Conservation (phyloP, 129 eudicot species). For the Flaveria linearis region DNA sequence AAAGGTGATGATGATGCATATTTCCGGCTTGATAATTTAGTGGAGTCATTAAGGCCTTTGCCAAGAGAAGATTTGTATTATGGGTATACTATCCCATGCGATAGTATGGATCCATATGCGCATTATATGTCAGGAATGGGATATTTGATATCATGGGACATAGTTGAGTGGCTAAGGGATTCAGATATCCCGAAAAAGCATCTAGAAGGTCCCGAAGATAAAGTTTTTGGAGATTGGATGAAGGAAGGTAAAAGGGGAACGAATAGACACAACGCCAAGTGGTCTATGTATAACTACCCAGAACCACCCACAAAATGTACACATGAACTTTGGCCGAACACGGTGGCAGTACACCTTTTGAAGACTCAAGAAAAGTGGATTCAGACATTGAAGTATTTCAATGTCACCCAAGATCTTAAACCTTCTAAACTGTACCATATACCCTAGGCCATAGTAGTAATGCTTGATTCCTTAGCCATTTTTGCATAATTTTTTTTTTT, state of each 20-base stretch:
- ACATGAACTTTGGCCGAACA: constrained; percentile 88
- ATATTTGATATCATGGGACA: constrained; percentile 81
- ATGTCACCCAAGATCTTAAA: constrained; percentile 68
- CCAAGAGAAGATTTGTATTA: constrained; percentile 85
- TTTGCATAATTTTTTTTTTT: constrained; percentile 27
- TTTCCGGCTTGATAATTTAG: constrained; percentile 58
- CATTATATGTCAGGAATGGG: constrained; percentile 99
- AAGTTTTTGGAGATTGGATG: constrained; percentile 78
- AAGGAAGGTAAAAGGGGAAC: constrained; percentile 59
- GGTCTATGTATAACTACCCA: constrained; percentile 94
- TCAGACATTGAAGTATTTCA: constrained; percentile 67
- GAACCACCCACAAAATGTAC: constrained; percentile 75
- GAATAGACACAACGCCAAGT: constrained; percentile 82
- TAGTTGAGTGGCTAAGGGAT: constrained; percentile 67
- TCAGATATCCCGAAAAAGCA: constrained; percentile 68
- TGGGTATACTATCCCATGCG: constrained; percentile 88
- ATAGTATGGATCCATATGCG: constrained; percentile 70
- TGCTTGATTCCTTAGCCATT: constrained; percentile 25
- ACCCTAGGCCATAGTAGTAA: constrained; percentile 35
- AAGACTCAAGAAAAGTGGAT: constrained; percentile 94
- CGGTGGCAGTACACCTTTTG: constrained; percentile 78
- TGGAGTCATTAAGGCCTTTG: constrained; percentile 60
- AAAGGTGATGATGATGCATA: constrained; percentile 85
- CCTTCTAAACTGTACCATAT: constrained; percentile 86
- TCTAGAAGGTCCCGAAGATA: constrained; percentile 82